Conservation (phyloP, 257 asterid genomes). For the Apocynum venetum region DNA sequence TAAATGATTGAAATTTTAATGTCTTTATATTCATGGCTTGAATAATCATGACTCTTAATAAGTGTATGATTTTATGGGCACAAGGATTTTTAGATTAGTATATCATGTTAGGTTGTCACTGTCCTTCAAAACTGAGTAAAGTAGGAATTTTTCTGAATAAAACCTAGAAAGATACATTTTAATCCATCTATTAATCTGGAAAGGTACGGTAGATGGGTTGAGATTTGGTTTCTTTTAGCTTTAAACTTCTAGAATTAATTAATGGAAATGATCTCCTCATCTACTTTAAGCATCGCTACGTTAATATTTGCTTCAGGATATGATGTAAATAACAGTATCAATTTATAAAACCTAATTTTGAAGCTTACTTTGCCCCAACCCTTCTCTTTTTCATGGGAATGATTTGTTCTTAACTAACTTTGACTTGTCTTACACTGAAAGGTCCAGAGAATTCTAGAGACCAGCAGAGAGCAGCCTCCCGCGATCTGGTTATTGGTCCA, state of each 20-base stretch:
- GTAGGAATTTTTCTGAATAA: background rate
- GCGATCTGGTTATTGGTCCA: slow-evolving; percentile 60
- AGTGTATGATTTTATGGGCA: background rate
- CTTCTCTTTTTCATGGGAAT: background rate
- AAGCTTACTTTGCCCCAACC: background rate
- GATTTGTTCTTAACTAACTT: slow-evolving; percentile 16
- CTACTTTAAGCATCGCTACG: too few species aligned
- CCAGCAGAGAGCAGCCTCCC: slow-evolving; percentile 41
- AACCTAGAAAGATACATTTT: background rate
- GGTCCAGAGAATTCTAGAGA: slow-evolving; percentile 71
- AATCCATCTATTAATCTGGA: background rate
- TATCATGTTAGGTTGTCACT: background rate
- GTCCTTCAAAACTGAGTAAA: background rate
- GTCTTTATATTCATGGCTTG: background rate
- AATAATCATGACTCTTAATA: background rate
- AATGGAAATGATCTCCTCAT: background rate
- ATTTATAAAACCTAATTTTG: background rate
- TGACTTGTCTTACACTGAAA: slow-evolving; percentile 30
- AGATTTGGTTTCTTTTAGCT: background rate
- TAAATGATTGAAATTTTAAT: background rate
- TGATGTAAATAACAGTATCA: background rate
- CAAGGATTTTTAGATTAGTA: background rate
- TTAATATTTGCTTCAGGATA: background rate
- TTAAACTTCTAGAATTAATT: background rate
- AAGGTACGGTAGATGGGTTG: background rate